Base-by-base conservation (phyloP, 495 filamentous ascomycete species). In the Hyaloscypha bicolor region DNA sequence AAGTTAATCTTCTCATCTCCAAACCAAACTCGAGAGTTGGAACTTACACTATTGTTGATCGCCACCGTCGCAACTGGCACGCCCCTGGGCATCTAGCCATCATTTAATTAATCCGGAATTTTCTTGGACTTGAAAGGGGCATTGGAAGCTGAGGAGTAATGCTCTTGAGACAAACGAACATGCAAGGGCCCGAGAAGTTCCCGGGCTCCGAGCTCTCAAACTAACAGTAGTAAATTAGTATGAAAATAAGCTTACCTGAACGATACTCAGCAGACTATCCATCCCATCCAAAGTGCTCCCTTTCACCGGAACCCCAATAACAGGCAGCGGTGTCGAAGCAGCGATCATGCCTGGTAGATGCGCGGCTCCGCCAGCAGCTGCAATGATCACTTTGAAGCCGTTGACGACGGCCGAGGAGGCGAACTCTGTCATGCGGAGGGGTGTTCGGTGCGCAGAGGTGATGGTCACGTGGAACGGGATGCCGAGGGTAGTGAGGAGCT, bases 281-380 rank as follows among this genome's bases (percentile, higher is more conserved):
- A 94, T 83, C 37, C 96, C 94, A 76, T 97, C 95, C 51, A 96
- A 77, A 9, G 89, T 86, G 67, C 88, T 94, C 4, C 91, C 93
- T 79, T 92, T 95, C 22, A 99, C 89, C 0, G 96, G 95, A 1
- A 97, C 87, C 16, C 96, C 95, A 64, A 98, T 94, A 16, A 97
- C 94, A 0, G 94, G 95, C 37, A 98, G 82, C n/a, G 87, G 85
- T 12, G 92, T 95, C 77, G 90, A 88, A 14, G 92, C 90, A 2
- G 94, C 90, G 11, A 91, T 81, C 95, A 98, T 98, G 48, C 96
- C 94, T 9, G 94, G 95, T 6, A 97, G 80, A 77, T 96, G 92
- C 14, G 94, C 94, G 1, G 93, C 93, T 48, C 95, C 94, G 55
- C 94, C 94, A 19, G 96, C 95, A 12, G 93, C 94, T 0, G 95